Evolutionary conservation across 768 basidiomycete genomes (phyloP).

Genomic region (Auricularia heimuer): DNA sequence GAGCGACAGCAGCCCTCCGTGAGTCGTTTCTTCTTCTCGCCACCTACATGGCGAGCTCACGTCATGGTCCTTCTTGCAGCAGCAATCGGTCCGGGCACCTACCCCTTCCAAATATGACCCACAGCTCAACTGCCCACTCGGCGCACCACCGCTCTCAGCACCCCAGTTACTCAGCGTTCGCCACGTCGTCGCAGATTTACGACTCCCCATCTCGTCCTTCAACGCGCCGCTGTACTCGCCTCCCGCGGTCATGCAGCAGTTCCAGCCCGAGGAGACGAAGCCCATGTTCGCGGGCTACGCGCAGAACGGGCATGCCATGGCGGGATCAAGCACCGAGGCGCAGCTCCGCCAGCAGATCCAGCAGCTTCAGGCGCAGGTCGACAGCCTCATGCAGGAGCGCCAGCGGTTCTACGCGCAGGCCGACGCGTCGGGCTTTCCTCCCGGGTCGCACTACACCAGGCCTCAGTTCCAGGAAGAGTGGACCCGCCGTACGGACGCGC

Average conservation of each 20-base stretch:
- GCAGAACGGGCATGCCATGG: neutral
- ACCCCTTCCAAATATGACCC: neutral
- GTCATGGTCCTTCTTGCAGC: neutral
- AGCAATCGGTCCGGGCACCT: neutral
- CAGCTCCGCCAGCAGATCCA: neutral
- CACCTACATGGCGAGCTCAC: neutral
- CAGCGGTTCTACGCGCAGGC: neutral
- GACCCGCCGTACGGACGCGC: slow-evolving; percentile 65
- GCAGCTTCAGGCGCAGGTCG: neutral
- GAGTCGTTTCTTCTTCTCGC: neutral
- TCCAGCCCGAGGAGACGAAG: neutral
- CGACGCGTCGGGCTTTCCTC: neutral
- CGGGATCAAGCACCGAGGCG: neutral
- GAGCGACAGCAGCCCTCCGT: neutral
- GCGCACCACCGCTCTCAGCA: neutral
- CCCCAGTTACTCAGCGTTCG: too few species aligned
- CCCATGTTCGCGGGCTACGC: neutral
- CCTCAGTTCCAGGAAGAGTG: slow-evolving; percentile 49
- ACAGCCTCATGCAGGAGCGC: neutral
- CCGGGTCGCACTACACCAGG: slow-evolving; percentile 31
- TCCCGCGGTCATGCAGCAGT: too few species aligned
- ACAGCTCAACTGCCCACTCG: neutral
- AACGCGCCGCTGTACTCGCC: neutral
- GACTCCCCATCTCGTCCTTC: neutral
- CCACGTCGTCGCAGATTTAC: neutral